Percentiles rank a stretch among this genome's conserved stretches.
Conservation (phyloP, 2,329 filamentous ascomycete genomes). For the Verticillium isaacii region DNA sequence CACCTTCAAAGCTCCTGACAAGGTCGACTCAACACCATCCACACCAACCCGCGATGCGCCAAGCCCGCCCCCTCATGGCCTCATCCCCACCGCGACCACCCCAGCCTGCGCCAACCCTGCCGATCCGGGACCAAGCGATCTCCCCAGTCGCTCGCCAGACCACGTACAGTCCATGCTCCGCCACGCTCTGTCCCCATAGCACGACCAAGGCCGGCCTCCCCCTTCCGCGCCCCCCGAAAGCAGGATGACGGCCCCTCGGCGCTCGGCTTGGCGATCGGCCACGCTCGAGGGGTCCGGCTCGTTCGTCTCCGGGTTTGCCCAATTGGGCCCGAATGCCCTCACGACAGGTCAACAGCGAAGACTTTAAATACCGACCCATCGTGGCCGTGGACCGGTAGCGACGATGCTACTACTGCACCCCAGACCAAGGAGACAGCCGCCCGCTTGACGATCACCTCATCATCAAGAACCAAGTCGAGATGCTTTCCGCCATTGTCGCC, state of each 20-base stretch:
- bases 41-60: neutral
- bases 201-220: neutral
- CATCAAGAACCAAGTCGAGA: neutral
- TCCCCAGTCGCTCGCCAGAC: neutral
- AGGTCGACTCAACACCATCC: neutral
- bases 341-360: neutral
- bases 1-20: no score
- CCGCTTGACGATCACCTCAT: no score
- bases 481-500: neutral
- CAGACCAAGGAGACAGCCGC: neutral
- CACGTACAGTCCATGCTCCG: neutral
- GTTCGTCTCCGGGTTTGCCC: neutral
- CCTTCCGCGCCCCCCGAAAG: neutral
- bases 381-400: neutral
- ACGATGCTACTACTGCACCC: neutral
- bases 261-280: neutral
- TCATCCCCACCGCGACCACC: neutral
- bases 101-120: neutral
- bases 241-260: neutral
- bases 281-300: neutral
- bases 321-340: neutral
- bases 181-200: neutral
- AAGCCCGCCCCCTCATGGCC: neutral
- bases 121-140: neutral
- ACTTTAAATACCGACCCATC: neutral